Percentiles rank a stretch among this genome's conserved stretches.
Evolutionary conservation across 228 moss, liverwort and hornwort genomes (phyloP).

Genomic region (Sphagnum fallax): DNA sequence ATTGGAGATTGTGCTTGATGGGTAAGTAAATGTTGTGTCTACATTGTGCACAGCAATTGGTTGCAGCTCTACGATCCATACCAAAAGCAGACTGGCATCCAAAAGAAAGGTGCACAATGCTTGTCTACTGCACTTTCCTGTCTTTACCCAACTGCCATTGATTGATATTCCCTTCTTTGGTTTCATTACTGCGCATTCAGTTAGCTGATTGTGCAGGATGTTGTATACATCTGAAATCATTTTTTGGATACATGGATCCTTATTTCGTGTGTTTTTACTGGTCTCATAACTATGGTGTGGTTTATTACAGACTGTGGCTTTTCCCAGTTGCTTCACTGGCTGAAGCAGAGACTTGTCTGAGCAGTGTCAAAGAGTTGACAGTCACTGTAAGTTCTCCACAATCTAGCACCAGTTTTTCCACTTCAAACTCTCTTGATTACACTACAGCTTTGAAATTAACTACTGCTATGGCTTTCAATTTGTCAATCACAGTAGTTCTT

Average conservation of each 20-base stretch:
- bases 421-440: background rate
- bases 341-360: constrained; percentile 64
- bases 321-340: constrained; percentile 69
- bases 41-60: constrained; percentile 11
- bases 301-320: constrained; percentile 69
- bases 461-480: background rate
- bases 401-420: background rate
- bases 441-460: background rate
- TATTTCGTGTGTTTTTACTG: too few species aligned
- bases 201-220: background rate
- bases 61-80: constrained; percentile 40
- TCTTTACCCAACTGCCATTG: background rate
- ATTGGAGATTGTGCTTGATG: too few species aligned
- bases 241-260: too few species aligned
- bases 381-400: constrained; percentile 45
- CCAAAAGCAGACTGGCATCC: constrained; percentile 66
- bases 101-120: constrained; percentile 55
- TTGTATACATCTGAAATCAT: too few species aligned
- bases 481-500: background rate
- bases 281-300: constrained; percentile 1
- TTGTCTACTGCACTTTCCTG: background rate
- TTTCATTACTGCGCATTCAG: background rate
- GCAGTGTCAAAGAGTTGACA: constrained; percentile 36
- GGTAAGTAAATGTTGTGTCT: too few species aligned
- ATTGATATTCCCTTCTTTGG: background rate